These are phyloP conservation scores for Daedalea quercina DNA, from an alignment of 768 basidiomycete species.

Conservation along the genomic window DNA sequence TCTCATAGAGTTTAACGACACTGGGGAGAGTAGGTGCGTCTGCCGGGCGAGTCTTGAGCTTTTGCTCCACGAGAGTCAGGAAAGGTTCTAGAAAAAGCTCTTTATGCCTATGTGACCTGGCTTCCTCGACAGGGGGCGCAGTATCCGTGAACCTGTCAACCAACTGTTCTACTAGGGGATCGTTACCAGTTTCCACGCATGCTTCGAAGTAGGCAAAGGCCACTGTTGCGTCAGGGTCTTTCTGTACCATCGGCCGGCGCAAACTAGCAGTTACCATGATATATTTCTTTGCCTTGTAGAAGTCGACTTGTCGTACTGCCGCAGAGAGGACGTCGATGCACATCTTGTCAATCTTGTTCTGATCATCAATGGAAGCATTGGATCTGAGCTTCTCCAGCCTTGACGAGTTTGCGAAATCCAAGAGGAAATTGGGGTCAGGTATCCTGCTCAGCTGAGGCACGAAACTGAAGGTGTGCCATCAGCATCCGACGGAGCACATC, in stretches of 20 bases:
- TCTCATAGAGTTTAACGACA: neutral
- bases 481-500: neutral
- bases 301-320: neutral
- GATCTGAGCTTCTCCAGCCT: neutral
- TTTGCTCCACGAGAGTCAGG: neutral
- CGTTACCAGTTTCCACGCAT: too few species aligned
- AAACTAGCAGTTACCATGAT: too few species aligned
- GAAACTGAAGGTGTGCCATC: neutral
- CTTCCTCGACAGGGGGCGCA: neutral
- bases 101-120: neutral
- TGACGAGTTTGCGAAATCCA: neutral
- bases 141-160: neutral
- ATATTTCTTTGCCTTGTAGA: neutral
- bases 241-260: too few species aligned
- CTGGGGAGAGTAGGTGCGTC: neutral
- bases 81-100: constrained; percentile 4
- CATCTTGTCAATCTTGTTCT: neutral
- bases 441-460: neutral
- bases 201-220: too few species aligned
- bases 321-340: neutral
- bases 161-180: too few species aligned
- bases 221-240: too few species aligned
- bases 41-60: neutral
- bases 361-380: neutral
- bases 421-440: neutral